phyloP scores from a whole-genome alignment of 768 basidiomycete species.

The Kockovaella imperatae region DNA sequence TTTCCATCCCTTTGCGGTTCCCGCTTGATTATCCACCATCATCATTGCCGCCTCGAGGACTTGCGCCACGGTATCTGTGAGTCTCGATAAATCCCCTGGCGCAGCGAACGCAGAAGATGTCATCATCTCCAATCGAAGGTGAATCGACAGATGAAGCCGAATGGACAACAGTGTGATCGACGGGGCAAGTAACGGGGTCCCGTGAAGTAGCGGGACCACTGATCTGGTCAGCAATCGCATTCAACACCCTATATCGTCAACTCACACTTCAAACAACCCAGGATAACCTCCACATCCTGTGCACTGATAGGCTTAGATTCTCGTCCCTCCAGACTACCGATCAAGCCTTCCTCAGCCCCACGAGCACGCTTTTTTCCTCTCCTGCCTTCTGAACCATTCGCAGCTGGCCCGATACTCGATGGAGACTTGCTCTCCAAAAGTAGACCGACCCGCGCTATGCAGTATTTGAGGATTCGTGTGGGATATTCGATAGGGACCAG shows the following conservation, averaged over 20 bases:
- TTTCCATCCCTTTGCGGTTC: constrained; percentile 34
- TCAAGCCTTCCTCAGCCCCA: constrained; percentile 38
- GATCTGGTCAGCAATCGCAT: background rate
- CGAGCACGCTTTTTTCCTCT: constrained; percentile 42
- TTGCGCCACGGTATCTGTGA: constrained; percentile 11
- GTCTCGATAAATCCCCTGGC: background rate
- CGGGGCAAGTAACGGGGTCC: constrained; percentile 23
- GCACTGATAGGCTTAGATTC: constrained; percentile 8
- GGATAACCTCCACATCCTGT: constrained; percentile 14
- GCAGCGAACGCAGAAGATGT: constrained; percentile 4
- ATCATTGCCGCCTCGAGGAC: constrained; percentile 24
- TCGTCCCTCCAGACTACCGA: constrained; percentile 36
- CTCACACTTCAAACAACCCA: constrained; percentile 26
- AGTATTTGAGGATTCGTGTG: constrained; percentile 26
- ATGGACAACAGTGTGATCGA: constrained; percentile 29
- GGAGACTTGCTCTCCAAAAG: constrained; percentile 17
- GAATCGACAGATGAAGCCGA: constrained; percentile 31
- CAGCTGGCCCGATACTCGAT: constrained; percentile 1
- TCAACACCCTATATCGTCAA: background rate
- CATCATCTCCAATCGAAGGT: constrained; percentile 15
- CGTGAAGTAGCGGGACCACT: constrained; percentile 26
- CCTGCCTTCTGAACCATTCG: constrained; percentile 19
- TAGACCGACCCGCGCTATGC: constrained; percentile 14
- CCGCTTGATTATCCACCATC: constrained; percentile 24
- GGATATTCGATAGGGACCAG: constrained; percentile 25